Conservation (phyloP, 202 grass and related monocot species). For the Setaria italica region DNA sequence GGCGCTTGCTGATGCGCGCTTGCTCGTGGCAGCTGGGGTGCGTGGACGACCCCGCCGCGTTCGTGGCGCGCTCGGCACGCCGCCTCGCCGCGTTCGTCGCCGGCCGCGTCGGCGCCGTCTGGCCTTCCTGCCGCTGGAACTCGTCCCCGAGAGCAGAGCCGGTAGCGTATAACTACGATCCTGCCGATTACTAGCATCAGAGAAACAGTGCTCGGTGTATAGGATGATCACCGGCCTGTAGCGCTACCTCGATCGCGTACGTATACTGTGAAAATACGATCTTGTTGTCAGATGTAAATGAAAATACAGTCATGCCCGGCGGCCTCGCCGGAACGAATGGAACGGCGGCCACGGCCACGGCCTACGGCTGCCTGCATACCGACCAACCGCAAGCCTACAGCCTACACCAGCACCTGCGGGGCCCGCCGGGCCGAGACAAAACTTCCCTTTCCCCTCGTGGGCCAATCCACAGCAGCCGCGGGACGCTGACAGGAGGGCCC, state of each 20-base stretch:
- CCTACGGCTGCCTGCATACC: no score
- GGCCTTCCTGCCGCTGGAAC: conserved; percentile 3
- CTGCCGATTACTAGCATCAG: no score
- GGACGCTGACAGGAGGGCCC: background rate
- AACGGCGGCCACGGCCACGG: no score
- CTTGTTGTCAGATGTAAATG: no score
- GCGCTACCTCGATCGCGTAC: no score
- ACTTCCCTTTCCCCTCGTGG: background rate
- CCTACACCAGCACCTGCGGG: background rate
- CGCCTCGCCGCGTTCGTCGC: conserved; percentile 44
- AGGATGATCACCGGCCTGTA: no score
- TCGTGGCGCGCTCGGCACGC: conserved; percentile 37
- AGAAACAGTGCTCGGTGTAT: no score
- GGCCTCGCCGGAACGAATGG: no score
- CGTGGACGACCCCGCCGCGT: conserved; percentile 42
- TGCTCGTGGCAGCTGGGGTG: conserved; percentile 41
- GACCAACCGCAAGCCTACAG: conserved; percentile 18
- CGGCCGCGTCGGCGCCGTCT: conserved; percentile 27
- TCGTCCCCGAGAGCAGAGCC: no score
- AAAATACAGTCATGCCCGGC: no score
- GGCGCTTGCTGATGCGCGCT: conserved; percentile 40
- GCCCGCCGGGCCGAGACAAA: background rate
- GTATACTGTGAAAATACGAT: no score
- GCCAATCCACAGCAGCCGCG: background rate
- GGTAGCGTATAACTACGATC: no score